Percentiles rank a stretch among this genome's conserved stretches.
These are phyloP conservation scores for Ophiostoma himal-ulmi DNA, from an alignment of 2,329 filamentous ascomycete species.

Conservation along the genomic window DNA sequence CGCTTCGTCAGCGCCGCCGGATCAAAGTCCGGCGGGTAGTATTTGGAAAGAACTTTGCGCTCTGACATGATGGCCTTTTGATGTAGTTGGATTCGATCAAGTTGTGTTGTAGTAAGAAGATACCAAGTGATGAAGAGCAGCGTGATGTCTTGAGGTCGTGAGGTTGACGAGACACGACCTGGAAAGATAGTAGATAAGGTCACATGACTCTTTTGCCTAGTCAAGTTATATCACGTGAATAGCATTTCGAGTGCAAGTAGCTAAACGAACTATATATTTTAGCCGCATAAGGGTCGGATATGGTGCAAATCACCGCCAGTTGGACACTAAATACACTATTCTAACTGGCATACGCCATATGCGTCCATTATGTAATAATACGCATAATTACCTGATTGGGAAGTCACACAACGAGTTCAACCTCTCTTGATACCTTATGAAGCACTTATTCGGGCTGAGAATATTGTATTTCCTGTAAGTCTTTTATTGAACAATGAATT, in stretches of 20 bases:
- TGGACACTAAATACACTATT: background rate
- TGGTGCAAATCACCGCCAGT: background rate
- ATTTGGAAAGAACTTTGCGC: slow-evolving; percentile 38
- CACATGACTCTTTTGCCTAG: background rate
- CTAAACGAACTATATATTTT: background rate
- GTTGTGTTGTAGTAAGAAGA: too few species aligned
- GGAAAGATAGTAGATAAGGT: background rate
- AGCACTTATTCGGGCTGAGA: too few species aligned
- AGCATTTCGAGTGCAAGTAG: background rate
- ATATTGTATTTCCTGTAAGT: too few species aligned
- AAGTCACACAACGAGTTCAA: background rate
- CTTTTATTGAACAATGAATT: too few species aligned
- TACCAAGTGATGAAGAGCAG: background rate
- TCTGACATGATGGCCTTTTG: slow-evolving; percentile 37
- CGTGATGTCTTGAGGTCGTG: background rate
- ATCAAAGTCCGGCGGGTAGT: slow-evolving; percentile 74
- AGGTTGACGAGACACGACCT: background rate
- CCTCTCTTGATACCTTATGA: background rate
- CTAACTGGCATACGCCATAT: background rate
- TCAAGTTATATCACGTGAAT: background rate
- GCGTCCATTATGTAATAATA: background rate
- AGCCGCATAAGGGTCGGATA: background rate
- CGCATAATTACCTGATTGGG: background rate
- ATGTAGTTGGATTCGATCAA: background rate
- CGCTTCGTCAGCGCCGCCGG: slow-evolving; percentile 69